A percentile compares a stretch with the other conserved stretches of the same genome.
Conservation (phyloP, 2,329 filamentous ascomycete species). For the Dactylellina haptotyla region DNA sequence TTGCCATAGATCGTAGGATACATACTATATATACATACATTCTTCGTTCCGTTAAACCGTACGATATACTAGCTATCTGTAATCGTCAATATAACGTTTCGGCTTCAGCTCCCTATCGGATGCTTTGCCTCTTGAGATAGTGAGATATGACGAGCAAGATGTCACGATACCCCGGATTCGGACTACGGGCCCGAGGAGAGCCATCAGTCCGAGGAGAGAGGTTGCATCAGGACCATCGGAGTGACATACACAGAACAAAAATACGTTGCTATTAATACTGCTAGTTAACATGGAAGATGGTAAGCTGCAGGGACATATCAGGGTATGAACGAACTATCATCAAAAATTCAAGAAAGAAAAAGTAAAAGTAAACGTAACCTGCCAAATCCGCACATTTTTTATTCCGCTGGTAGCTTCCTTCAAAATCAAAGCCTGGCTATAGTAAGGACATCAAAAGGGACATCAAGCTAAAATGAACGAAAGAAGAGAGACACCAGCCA, state of each 20-base stretch:
- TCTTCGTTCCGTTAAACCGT: too few species aligned
- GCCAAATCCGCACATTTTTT: background rate
- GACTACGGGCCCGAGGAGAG: too few species aligned
- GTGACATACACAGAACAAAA: too few species aligned
- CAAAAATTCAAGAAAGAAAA: too few species aligned
- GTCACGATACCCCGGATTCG: too few species aligned
- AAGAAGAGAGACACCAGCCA: background rate
- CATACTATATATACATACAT: too few species aligned
- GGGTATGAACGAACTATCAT: too few species aligned
- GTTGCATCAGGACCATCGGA: too few species aligned
- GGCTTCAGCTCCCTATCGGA: background rate
- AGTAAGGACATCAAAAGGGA: background rate
- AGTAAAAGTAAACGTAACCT: background rate
- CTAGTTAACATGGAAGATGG: too few species aligned
- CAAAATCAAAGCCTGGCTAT: slow-evolving; percentile 34
- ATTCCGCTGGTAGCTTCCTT: slow-evolving; percentile 16
- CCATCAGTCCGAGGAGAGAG: too few species aligned
- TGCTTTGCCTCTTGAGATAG: background rate
- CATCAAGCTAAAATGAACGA: background rate
- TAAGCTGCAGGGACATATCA: too few species aligned
- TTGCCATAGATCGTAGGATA: background rate
- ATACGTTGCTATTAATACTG: too few species aligned
- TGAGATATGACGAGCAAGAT: background rate
- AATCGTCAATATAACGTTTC: background rate
- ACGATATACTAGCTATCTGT: background rate